These are phyloP conservation scores for Kluyveromyces starmeri DNA, from an alignment of 805 yeast genomes.

Conservation along the genomic window DNA sequence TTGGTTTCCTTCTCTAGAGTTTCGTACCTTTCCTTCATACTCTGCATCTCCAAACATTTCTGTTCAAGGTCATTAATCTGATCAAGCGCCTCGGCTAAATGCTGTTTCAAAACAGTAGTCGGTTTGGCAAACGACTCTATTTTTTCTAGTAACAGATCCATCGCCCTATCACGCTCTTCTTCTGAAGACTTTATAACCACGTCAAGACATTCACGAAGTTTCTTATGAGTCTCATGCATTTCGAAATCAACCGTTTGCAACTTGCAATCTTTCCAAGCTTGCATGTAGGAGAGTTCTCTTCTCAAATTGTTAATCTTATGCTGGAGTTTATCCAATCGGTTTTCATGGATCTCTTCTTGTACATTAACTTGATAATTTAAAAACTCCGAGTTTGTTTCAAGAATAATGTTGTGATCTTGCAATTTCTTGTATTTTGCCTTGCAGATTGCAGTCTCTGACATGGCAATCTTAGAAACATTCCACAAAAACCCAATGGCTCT, in stretches of 20 bases:
- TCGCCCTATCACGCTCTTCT: no score
- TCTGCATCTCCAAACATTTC: not conserved
- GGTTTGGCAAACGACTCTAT: not conserved
- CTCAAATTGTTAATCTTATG: not conserved
- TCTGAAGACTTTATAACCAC: not conserved
- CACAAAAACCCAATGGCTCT: slow-evolving; percentile 2
- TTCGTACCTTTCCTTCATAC: not conserved
- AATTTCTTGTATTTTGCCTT: not conserved
- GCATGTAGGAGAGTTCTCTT: not conserved
- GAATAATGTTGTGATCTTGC: not conserved
- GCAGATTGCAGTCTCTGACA: not conserved
- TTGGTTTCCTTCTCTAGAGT: not conserved
- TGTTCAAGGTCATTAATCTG: not conserved
- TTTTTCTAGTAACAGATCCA: no score
- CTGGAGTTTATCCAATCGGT: not conserved
- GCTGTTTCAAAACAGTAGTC: not conserved
- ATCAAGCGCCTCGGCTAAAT: not conserved
- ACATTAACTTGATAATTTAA: not conserved
- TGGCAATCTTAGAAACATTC: slow-evolving; percentile 2
- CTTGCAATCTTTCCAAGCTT: slow-evolving; percentile 3
- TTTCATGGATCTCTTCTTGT: not conserved
- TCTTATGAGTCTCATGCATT: not conserved
- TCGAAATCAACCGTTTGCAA: slow-evolving; percentile 1
- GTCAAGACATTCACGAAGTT: not conserved
- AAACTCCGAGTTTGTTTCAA: not conserved